These are phyloP conservation scores for Coemansia sp. DNA, from an alignment of 192 early-diverging fungal genomes.

Conservation along the genomic window DNA sequence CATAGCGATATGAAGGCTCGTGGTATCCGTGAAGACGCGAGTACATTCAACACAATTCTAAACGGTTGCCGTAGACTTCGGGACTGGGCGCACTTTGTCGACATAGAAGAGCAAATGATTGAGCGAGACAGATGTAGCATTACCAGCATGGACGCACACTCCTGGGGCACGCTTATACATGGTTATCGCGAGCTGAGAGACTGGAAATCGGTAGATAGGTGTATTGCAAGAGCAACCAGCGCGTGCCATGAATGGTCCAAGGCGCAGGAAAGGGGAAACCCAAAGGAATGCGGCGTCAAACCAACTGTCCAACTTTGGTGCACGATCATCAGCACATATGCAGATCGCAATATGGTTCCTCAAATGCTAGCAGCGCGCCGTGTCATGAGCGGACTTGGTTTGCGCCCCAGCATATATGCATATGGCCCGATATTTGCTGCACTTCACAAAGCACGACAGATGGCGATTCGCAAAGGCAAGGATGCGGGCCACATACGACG, in stretches of 20 bases:
- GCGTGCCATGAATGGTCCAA: constrained; percentile 27
- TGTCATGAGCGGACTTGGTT: constrained; percentile 26
- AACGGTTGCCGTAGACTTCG: constrained; percentile 41
- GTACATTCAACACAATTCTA: constrained; percentile 52
- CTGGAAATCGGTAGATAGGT: constrained; percentile 40
- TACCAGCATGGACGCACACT: constrained; percentile 42
- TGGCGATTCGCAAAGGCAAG: constrained; percentile 6
- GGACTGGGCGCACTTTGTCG: constrained; percentile 31
- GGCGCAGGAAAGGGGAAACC: not conserved
- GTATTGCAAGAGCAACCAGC: constrained; percentile 16
- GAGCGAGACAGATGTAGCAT: constrained; percentile 39
- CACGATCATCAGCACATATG: constrained; percentile 37
- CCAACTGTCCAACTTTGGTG: constrained; percentile 41
- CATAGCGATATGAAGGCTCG: constrained; percentile 35
- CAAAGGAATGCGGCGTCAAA: constrained; percentile 7
- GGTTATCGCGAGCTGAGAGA: constrained; percentile 36
- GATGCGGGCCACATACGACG: constrained; percentile 23
- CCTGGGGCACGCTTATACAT: constrained; percentile 47
- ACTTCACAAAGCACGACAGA: constrained; percentile 30
- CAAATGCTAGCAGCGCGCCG: constrained; percentile 36
- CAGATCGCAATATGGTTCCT: constrained; percentile 36
- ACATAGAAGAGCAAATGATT: constrained; percentile 33
- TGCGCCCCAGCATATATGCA: constrained; percentile 17
- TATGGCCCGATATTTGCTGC: constrained; percentile 47
- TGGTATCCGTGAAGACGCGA: constrained; percentile 34